Evolutionary conservation across 139 green algal genomes (phyloP).

Genomic region (Marvania coccoides): DNA sequence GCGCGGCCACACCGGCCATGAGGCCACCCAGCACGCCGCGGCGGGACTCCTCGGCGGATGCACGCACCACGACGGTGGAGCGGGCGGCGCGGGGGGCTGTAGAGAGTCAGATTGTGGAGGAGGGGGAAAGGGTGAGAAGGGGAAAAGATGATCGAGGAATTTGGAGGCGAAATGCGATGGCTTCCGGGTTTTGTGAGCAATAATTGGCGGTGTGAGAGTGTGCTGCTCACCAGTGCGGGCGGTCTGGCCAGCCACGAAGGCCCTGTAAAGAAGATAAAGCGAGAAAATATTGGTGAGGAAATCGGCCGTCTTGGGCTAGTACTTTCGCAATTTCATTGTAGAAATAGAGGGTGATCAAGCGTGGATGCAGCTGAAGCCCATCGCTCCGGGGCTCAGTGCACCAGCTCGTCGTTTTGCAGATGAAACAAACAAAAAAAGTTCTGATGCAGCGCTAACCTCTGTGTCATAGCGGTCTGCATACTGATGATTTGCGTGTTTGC

Average conservation of each 20-base stretch:
- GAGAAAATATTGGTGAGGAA: no score
- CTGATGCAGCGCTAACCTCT: constrained; percentile 5
- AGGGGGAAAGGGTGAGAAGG: not conserved
- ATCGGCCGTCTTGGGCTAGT: no score
- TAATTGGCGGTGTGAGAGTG: no score
- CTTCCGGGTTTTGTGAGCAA: no score
- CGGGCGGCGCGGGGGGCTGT: not conserved
- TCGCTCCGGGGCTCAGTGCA: not conserved
- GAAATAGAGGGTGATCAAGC: no score
- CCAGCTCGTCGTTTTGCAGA: not conserved
- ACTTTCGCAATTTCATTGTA: no score
- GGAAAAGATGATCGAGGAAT: not conserved
- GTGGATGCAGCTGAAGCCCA: no score
- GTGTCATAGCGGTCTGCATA: constrained; percentile 25
- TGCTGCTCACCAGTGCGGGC: not conserved
- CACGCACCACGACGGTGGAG: constrained; percentile 4
- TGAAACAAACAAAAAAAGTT: not conserved
- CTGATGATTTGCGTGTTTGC: not conserved
- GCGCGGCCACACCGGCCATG: constrained; percentile 53
- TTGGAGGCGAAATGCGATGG: no score
- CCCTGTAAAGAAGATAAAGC: not conserved
- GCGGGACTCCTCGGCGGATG: constrained; percentile 40
- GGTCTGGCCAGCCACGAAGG: not conserved
- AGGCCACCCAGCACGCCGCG: constrained; percentile 62
- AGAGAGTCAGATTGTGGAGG: not conserved